Base-by-base conservation (phyloP, 257 asterid genomes). In the Scutellaria minor region DNA sequence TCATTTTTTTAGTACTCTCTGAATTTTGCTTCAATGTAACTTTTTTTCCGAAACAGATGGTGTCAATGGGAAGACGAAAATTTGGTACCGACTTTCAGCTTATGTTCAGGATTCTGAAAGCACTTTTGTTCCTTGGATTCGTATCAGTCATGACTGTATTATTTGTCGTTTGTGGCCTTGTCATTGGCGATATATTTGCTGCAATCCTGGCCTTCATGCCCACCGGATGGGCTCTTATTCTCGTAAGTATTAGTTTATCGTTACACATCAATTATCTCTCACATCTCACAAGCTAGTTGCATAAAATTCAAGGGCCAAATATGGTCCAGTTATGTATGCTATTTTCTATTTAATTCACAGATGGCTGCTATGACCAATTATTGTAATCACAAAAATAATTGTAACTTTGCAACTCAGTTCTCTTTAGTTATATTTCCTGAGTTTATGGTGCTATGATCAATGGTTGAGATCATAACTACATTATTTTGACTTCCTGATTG, bases 61-160 rank as follows among this genome's bases (percentile, higher is more conserved):
- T 95, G 69, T 95, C 99, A 12, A 86, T 95, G 87, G 99, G 99
- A 41, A 86, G 99, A 81, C 84, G 97, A 15, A 92, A 82, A 81
- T 95, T 92, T 64, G 96, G 99, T 27, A 92, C 98, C 1, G 98
- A 92, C 79, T 92, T 95, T 76, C 99, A 95, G 86, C 98, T 95
- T 31, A 95, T 90, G 99, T 92, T 90, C 87, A 85, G 99, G 90
- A 86, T 95, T 77, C 82, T 95, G 41, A 95, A 95, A 85, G 98
- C 96, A 20, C 96, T 92, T 68, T 52, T 95, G 79, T 95, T 90
- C 86, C 96, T 95, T 10, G 99, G 96, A 55, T 95, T 92, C 24
- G 75, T 87, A 55, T 92, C 99, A 5, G 97, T 95, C 45, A 92
- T 95, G 99, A 88, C 96, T 0, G 97, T 92, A 62, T 77, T 95